Base-by-base conservation (phyloP, 78 protist species). In the Protostelium mycophagum region DNA sequence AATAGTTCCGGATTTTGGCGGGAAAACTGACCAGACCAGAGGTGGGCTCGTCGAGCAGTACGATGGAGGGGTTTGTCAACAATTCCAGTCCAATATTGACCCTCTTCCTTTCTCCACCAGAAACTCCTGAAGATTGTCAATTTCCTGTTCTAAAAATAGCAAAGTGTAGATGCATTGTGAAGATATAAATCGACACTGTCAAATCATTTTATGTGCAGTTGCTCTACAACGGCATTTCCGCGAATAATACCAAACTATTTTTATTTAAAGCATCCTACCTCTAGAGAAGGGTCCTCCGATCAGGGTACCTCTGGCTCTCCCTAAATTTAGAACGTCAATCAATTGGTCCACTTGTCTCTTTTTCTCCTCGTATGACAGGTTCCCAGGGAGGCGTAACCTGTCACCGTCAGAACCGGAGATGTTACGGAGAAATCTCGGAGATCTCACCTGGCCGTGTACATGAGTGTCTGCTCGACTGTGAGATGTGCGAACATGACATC, bases 21-120 rank as follows among this genome's bases (percentile, higher is more conserved):
- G n/a, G n/a, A n/a, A n/a, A 16, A 51, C 73, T 51, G 5, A 51
- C 73, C 31, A 51, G 73, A 51, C 73, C 73, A 16, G 73, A 51
- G 31, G 73, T 51, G 73, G 73, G 73, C 73, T 51, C 73, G 16
- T 51, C 73, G 31, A 51, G 16, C 16, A 51, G 73, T 25, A 51
- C 73, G 73, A 51, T 38, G n/a, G 86, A 35, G 34, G 97, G 97
- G 37, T 90, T 84, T 35, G 92, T 90, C 34, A 97, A 31, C 36
- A 97, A 90, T 90, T 95, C 95, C n/a, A 89, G 51, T 0, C 91
- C 97, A 28, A 95, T 84, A 9, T 91, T 39, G 37, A 93, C 92
- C 1, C 97, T 94, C 38, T 93, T 86, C 34, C 90, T 86, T 84
- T 97, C 97, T 29, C 98, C 98, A 83, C 98, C 98, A 0, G 97